These are phyloP conservation scores for Trypanosoma cruzi DNA, from an alignment of 208 protist genomes.

Conservation along the genomic window DNA sequence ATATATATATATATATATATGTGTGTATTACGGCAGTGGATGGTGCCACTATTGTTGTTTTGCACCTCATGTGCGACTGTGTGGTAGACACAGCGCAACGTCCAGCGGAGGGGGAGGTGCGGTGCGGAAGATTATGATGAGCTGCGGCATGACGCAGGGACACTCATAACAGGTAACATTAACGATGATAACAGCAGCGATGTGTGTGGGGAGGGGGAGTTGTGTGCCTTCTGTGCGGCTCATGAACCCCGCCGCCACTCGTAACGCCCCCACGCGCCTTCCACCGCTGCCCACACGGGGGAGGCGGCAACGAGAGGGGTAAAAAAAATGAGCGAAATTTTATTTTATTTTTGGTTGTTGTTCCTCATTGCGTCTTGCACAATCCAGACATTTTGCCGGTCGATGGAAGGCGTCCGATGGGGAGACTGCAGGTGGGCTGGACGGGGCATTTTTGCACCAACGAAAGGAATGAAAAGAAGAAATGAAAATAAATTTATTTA, in stretches of 20 bases:
- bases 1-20: conserved; percentile 20
- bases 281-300: too few species aligned
- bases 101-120: background rate
- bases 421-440: too few species aligned
- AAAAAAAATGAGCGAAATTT: conserved; percentile 1
- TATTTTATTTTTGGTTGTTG: conserved; percentile 1
- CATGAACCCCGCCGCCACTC: too few species aligned
- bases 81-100: background rate
- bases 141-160: too few species aligned
- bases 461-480: background rate
- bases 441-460: background rate
- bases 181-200: too few species aligned
- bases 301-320: too few species aligned
- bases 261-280: too few species aligned
- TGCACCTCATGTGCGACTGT: background rate
- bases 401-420: too few species aligned
- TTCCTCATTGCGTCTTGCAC: background rate
- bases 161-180: too few species aligned
- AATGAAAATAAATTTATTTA: background rate
- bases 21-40: background rate
- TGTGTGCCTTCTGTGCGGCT: too few species aligned
- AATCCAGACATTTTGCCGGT: background rate
- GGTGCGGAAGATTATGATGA: background rate
- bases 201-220: too few species aligned
- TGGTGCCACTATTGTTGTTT: background rate